Evolutionary conservation across 2,329 filamentous ascomycete species (phyloP).

Genomic region (Exophiala sp.): DNA sequence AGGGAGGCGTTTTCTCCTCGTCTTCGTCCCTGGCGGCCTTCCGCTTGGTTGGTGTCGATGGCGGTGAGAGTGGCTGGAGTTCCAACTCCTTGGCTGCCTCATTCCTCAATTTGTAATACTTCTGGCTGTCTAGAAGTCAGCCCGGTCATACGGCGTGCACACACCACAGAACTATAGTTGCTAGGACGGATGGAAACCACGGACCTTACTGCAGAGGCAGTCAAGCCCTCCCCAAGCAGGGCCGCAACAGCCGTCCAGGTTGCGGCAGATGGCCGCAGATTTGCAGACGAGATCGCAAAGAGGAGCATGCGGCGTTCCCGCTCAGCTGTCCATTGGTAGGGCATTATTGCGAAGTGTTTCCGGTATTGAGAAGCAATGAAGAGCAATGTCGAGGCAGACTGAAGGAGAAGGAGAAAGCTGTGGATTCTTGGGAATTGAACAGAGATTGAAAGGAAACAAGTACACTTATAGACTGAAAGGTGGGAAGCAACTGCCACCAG

Average conservation of each 20-base stretch:
- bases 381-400: neutral
- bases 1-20: conserved; percentile 16
- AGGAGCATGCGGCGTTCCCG: conserved; percentile 23
- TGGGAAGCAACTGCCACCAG: neutral
- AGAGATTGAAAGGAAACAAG: conserved; percentile 3
- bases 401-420: neutral
- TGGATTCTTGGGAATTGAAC: conserved; percentile 6
- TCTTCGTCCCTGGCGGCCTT: conserved; percentile 13
- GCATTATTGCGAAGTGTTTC: conserved; percentile 11
- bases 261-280: conserved; percentile 20
- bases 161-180: too few species aligned
- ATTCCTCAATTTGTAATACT: conserved; percentile 28
- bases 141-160: neutral
- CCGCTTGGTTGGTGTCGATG: conserved; percentile 20
- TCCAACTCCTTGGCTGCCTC: conserved; percentile 16
- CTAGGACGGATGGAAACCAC: neutral
- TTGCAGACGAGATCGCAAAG: conserved; percentile 18
- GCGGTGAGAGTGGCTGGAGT: conserved; percentile 7
- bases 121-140: conserved; percentile 22
- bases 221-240: conserved; percentile 24
- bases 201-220: conserved; percentile 25
- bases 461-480: conserved; percentile 5
- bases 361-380: neutral
- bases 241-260: conserved; percentile 28
- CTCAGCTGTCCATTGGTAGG: conserved; percentile 22